Percentiles rank a stretch among this genome's conserved stretches.
Conservation (phyloP, 73 alveolate species). For the Durusdinium trenchii region DNA sequence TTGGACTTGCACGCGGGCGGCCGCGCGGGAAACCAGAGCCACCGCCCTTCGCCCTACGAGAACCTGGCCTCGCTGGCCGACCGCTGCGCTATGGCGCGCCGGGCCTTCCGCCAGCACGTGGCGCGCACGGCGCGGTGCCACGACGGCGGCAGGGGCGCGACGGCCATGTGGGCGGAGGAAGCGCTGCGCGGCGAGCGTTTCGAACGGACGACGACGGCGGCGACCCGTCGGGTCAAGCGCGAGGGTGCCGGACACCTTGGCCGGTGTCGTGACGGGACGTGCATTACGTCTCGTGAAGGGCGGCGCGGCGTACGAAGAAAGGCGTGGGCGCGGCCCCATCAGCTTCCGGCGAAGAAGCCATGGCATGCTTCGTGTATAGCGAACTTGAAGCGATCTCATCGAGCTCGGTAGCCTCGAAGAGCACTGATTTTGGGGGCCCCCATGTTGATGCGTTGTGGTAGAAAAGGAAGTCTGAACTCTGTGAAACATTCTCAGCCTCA, state of each 20-base stretch:
- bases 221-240: background rate
- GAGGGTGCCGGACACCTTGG: too few species aligned
- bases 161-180: too few species aligned
- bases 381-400: background rate
- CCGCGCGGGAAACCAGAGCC: background rate
- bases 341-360: background rate
- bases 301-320: background rate
- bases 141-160: too few species aligned
- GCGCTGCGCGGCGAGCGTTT: too few species aligned
- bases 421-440: background rate
- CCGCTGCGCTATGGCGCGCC: slow-evolving; percentile 19
- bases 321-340: background rate
- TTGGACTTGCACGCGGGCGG: background rate
- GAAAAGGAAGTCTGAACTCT: too few species aligned
- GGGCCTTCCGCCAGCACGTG: slow-evolving; percentile 76
- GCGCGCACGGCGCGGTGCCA: too few species aligned
- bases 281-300: background rate
- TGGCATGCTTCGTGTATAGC: background rate
- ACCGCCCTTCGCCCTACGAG: background rate
- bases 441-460: background rate
- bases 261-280: too few species aligned
- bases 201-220: background rate
- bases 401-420: background rate
- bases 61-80: slow-evolving; percentile 5
- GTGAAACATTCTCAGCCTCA: too few species aligned